Conservation (phyloP, 352 stramenopile genomes). For the Phytophthora constricta region DNA sequence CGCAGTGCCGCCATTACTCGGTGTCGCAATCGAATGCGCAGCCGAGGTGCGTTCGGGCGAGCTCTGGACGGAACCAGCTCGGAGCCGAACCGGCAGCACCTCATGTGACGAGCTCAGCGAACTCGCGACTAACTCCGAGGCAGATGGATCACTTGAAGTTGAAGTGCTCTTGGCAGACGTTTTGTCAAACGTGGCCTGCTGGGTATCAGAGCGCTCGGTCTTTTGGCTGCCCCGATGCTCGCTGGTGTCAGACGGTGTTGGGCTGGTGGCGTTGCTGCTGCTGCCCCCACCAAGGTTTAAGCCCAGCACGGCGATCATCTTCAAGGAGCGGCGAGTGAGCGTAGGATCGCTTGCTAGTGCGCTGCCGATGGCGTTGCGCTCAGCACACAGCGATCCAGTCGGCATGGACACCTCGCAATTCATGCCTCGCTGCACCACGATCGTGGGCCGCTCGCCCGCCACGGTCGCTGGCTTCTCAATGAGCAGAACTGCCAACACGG, state of each 20-base stretch:
- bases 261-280: constrained; percentile 22
- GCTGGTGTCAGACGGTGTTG: constrained; percentile 12
- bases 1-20: not conserved
- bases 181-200: constrained; percentile 25
- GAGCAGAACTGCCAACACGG: constrained; percentile 97
- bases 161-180: constrained; percentile 11
- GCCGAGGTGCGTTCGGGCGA: constrained; percentile 8
- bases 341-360: constrained; percentile 94
- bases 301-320: constrained; percentile 96
- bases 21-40: not conserved
- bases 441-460: constrained; percentile 43
- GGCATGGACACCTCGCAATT: constrained; percentile 99
- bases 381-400: constrained; percentile 95
- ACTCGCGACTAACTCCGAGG: constrained; percentile 11
- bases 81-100: constrained; percentile 25
- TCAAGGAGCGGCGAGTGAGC: constrained; percentile 91
- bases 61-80: constrained; percentile 17
- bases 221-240: constrained; percentile 3
- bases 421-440: constrained; percentile 94
- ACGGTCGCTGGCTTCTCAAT: constrained; percentile 86
- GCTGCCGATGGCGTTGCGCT: constrained; percentile 98
- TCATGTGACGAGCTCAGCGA: not conserved
- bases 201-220: constrained; percentile 22
- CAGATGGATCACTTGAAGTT: constrained; percentile 30
- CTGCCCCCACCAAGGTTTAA: constrained; percentile 58